phyloP scores from a whole-genome alignment of 106 monocot genomes.

The Platanthera guangdongensis region DNA sequence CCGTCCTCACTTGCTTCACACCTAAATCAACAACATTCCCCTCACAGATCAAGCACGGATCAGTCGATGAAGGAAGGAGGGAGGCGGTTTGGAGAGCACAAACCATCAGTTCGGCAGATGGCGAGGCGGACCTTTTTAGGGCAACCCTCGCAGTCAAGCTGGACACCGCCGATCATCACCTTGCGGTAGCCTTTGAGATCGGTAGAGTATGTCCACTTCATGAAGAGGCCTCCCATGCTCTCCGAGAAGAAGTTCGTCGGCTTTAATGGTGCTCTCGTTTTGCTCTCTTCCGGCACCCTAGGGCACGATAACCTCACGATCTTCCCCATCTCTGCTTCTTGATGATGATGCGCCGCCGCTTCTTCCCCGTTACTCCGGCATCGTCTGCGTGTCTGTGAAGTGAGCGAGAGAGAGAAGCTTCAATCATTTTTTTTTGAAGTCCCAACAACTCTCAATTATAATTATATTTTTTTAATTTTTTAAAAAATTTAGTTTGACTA shows the following conservation, averaged over 20 bases:
- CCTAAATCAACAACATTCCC: background rate
- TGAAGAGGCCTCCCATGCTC: constrained; percentile 1
- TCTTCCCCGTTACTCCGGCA: background rate
- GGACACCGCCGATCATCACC: constrained; percentile 10
- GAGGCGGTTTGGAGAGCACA: background rate
- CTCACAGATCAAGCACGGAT: background rate
- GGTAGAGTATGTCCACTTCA: constrained; percentile 10
- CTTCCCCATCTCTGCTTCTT: constrained; percentile 6
- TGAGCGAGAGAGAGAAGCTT: too few species aligned
- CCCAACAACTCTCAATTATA: too few species aligned
- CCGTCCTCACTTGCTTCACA: constrained; percentile 4
- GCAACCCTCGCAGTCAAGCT: constrained; percentile 10
- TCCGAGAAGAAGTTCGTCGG: constrained; percentile 8
- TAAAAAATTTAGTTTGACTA: too few species aligned
- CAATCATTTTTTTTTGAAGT: too few species aligned
- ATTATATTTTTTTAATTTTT: too few species aligned
- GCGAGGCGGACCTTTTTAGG: constrained; percentile 7
- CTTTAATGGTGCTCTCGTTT: background rate
- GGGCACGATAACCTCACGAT: constrained; percentile 1
- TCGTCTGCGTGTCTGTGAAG: too few species aligned
- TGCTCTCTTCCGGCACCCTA: background rate
- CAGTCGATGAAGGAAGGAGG: background rate
- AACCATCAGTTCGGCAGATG: constrained; percentile 1
- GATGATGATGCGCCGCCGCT: background rate
- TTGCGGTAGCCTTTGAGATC: constrained; percentile 10